phyloP scores from a whole-genome alignment of 768 basidiomycete genomes.

The Rhodotorula kratochvilovae region DNA sequence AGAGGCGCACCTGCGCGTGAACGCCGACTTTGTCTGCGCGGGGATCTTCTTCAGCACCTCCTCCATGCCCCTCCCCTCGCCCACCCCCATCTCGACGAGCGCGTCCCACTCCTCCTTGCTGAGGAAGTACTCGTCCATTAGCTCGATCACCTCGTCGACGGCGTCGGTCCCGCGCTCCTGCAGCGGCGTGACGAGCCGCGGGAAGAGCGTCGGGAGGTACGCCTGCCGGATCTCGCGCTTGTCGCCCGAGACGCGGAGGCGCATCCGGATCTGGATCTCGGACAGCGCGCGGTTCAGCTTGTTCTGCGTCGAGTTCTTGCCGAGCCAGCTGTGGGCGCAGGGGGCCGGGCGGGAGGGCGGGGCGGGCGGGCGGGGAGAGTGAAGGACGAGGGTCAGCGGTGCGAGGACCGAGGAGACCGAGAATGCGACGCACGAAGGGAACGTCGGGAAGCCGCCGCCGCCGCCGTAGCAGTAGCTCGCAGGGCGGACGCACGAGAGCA shows the following conservation, averaged over 20 bases:
- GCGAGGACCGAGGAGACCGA: background rate
- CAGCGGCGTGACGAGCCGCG: constrained; percentile 73
- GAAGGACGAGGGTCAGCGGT: background rate
- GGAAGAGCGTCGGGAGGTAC: constrained; percentile 84
- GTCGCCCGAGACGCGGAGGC: constrained; percentile 85
- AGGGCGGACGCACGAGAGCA: constrained; percentile 82
- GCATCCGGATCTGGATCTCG: constrained; percentile 93
- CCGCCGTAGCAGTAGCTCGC: constrained; percentile 75
- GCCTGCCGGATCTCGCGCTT: constrained; percentile 82
- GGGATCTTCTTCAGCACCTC: constrained; percentile 76
- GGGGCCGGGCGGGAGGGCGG: background rate
- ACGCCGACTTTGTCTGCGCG: constrained; percentile 69
- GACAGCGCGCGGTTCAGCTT: constrained; percentile 74
- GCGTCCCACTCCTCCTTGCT: constrained; percentile 96
- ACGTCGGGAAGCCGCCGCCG: constrained; percentile 20
- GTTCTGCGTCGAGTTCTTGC: constrained; percentile 88
- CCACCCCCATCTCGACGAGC: constrained; percentile 86
- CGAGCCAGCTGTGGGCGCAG: constrained; percentile 71
- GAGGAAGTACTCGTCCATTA: constrained; percentile 91
- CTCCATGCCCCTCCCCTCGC: constrained; percentile 64
- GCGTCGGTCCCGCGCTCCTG: constrained; percentile 64
- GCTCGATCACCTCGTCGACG: constrained; percentile 72
- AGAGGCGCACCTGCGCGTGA: constrained; percentile 71
- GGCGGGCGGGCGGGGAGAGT: background rate
- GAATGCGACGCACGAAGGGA: constrained; percentile 24